A percentile compares a stretch with the other conserved stretches of the same genome.
phyloP scores from a whole-genome alignment of 2,329 filamentous ascomycete species.

The Aspergillus ochraceus region DNA sequence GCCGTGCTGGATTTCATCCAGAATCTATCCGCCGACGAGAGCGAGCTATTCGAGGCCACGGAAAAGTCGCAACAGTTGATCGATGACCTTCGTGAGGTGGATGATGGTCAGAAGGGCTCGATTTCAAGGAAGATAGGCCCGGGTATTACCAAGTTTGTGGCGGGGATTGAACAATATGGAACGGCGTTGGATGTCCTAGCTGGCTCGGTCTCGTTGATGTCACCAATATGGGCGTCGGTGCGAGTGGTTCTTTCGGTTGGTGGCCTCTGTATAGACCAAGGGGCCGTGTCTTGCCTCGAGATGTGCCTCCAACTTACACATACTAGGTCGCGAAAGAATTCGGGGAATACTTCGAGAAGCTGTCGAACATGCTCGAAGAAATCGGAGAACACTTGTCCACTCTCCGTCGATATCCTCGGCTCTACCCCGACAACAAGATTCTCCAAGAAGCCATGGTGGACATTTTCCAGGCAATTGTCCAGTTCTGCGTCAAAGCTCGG shows the following conservation, averaged over 20 bases:
- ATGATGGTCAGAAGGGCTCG: not conserved
- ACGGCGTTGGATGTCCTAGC: not conserved
- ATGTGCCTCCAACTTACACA: not conserved
- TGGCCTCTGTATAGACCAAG: not conserved
- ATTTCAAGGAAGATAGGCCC: not conserved
- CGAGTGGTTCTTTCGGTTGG: not conserved
- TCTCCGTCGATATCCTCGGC: not conserved
- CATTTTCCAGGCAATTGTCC: not conserved
- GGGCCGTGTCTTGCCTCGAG: too few relatives aligned
- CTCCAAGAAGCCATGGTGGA: not conserved
- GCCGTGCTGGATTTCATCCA: not conserved
- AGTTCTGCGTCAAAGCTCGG: not conserved
- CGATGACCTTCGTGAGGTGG: not conserved
- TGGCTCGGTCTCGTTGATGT: not conserved
- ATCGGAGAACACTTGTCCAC: not conserved
- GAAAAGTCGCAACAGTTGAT: not conserved
- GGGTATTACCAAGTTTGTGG: not conserved
- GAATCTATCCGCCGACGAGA: constrained; percentile 1
- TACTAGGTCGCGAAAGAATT: not conserved
- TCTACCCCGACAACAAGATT: not conserved
- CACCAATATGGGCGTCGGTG: not conserved
- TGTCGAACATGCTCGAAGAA: not conserved
- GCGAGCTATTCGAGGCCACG: not conserved
- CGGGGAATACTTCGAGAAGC: not conserved
- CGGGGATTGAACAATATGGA: not conserved